Base-by-base conservation (phyloP, 768 basidiomycete genomes). In the Pulveroboletus sp. region DNA sequence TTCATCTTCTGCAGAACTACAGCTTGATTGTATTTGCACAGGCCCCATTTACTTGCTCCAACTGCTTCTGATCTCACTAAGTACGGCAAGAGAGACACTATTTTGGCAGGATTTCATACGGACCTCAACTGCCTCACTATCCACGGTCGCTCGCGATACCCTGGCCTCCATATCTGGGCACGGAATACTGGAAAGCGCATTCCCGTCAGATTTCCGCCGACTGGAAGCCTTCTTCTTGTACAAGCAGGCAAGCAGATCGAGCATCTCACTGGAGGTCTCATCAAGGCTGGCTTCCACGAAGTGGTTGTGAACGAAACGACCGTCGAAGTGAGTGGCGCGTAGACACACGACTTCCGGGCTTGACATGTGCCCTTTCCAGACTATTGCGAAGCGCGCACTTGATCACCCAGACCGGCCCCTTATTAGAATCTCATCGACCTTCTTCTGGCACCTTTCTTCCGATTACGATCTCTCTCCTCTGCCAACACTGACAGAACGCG, bases 201-300 rank as follows among this genome's bases (percentile, higher is more conserved):
- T 53, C 75, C 84, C 2, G 93, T 96, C 39, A 82, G 78, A 61
- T 91, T 98, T 43, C 93, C 93, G 1, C 74, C 79, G 1, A 89
- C 86, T 4, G 83, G 83, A 42, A 79, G 84, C 36, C 84, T 84
- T 63, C 77, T 98, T 31, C 79, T 98, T 13, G 91, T 98, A 1
- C 94, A 98, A 68, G 93, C 93, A 2, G 94, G 94, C 36, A 95
- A 93, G 68, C 94, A 98, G 64, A 78, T 98, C 10, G 94, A 96
- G 64, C 89, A 91, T 67, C 72, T 93, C 38, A 82, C 77, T 21
- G 87, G 86, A 14, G 88, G 94, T 0, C 70, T 94, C 27, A 83
- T 98, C 63, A 89, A 89, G 60, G 94, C 94, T 11, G 94, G 94
- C 5, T 95, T 79, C 64, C 94, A 98, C 58, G 94, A 98, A 60